Evolutionary conservation across 1,139 yeast genomes (phyloP), one percentile per base, ranked within the genome.

Genomic region (Pichia sp.): DNA sequence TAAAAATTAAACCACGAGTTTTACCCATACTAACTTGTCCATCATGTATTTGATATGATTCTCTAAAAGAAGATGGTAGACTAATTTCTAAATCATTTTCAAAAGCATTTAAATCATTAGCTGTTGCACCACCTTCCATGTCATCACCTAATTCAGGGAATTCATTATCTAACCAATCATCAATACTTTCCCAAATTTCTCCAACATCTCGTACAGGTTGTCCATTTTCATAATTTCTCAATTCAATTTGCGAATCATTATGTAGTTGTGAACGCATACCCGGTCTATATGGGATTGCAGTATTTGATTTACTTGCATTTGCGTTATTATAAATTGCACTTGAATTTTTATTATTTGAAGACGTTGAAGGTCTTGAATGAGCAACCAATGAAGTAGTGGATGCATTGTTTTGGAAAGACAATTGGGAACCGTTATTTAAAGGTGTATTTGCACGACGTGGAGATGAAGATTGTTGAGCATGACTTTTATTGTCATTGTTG

Each of bases 81-180:
- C 80, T 72, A 58, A 83, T 73, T 49, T 79, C 84, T 61, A 85
- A 72, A 65, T 87, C 95, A 56, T 77, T 77, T 65, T 87, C 95
- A 58, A 87, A 76, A 60, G 85, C 93, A 67, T 84, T 83, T 64
- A 87, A 74, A 66, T 87, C 95, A 34, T 87, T 85, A 28, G 79
- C 74, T 4, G 93, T 84, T 13, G 81, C 95, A 6, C 88, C 87
- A 55, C 77, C 79, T 59, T 81, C 78, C 62, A 87, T 70, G 66
- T 80, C 83, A 65, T 87, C 95, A 47, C 74, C 84, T 53, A 87
- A 76, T 67, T 87, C 96, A 1, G 95, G 93, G 64, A 84, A 87
- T 66, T 84, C 85, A 49, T 79, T 79, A 45, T 86, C 95, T 55
- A 86, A 72, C 87, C 91, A 86, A 43, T 72, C 68, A 61, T 84